These are phyloP conservation scores for Solanum pinnatisectum DNA, from an alignment of 257 asterid species.

Conservation along the genomic window DNA sequence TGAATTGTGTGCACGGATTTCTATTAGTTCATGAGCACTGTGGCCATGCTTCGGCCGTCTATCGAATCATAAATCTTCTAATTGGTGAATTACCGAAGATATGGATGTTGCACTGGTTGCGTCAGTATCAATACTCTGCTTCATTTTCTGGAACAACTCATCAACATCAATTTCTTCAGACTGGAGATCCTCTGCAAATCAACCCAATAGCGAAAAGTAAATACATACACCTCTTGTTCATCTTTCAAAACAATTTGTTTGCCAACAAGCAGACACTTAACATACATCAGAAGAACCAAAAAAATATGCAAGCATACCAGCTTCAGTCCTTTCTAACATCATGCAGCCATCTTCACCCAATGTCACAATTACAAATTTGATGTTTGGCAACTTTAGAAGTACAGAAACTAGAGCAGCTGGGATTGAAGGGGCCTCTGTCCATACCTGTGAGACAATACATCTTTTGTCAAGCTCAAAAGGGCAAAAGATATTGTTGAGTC, in stretches of 20 bases:
- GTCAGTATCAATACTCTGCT: slow-evolving; percentile 36
- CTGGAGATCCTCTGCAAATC: slow-evolving; percentile 34
- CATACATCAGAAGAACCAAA: background rate
- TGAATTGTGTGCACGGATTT: background rate
- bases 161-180: slow-evolving; percentile 67
- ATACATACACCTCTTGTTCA: background rate
- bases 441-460: slow-evolving; percentile 23
- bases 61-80: background rate
- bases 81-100: slow-evolving; percentile 48
- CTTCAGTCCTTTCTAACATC: slow-evolving; percentile 40
- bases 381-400: slow-evolving; percentile 60
- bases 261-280: background rate
- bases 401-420: slow-evolving; percentile 72
- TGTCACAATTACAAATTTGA: slow-evolving; percentile 43
- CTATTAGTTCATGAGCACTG: background rate
- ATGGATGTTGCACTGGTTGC: slow-evolving; percentile 46
- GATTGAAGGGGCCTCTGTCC: slow-evolving; percentile 60
- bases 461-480: background rate
- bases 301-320: slow-evolving; percentile 14
- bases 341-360: slow-evolving; percentile 51
- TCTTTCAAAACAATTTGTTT: background rate
- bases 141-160: slow-evolving; percentile 41
- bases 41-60: background rate
- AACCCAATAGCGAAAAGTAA: background rate
- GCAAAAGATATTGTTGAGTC: background rate